Percentiles rank a stretch among this genome's conserved stretches.
Conservation (phyloP, 305 asterid genomes). For the Petunia hybrid region DNA sequence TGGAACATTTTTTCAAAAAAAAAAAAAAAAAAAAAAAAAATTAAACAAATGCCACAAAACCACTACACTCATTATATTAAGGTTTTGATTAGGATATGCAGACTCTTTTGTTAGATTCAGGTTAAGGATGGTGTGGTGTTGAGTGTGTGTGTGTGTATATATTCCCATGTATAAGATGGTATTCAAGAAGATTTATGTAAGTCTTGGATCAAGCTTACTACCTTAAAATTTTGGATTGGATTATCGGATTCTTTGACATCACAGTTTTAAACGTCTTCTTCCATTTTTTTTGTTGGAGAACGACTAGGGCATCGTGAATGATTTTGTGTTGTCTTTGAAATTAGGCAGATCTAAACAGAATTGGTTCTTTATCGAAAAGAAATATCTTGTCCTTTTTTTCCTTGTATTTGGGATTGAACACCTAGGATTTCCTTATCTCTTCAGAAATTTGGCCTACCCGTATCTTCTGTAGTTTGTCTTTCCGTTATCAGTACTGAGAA, state of each 20-base stretch:
- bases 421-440: slow-evolving; percentile 5
- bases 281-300: not conserved
- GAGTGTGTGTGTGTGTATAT: no score
- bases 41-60: not conserved
- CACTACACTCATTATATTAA: not conserved
- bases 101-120: not conserved
- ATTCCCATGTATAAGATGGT: not conserved
- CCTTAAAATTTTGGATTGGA: slow-evolving; percentile 11
- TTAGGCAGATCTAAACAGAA: not conserved
- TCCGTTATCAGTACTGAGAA: slow-evolving; percentile 28
- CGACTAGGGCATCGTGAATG: not conserved
- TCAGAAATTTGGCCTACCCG: not conserved
- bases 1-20: not conserved
- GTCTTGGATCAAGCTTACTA: not conserved
- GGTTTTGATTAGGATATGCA: not conserved
- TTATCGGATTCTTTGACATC: not conserved
- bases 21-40: not conserved
- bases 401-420: slow-evolving; percentile 23
- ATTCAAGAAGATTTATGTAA: not conserved
- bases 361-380: not conserved
- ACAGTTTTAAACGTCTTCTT: not conserved
- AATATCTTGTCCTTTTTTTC: not conserved
- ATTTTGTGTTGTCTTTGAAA: not conserved
- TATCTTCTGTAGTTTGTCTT: slow-evolving; percentile 22
- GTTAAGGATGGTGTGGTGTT: not conserved